Evolutionary conservation across 495 filamentous ascomycete genomes (phyloP).

Genomic region (Trichocladium antarcticum): DNA sequence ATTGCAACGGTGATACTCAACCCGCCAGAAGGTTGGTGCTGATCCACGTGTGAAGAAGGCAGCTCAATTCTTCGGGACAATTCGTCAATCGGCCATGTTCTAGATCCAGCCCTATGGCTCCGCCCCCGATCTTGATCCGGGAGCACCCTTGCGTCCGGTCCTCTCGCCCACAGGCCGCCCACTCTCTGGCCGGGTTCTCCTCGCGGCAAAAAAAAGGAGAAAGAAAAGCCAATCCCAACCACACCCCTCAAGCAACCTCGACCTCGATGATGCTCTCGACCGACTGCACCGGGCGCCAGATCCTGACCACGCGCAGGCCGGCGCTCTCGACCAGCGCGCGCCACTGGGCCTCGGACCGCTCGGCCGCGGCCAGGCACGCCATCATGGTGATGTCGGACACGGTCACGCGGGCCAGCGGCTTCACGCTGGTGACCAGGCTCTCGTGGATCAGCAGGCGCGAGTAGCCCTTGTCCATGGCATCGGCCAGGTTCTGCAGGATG

Average conservation of each 20-base stretch:
- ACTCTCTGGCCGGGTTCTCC: no score
- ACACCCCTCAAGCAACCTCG: constrained; percentile 14
- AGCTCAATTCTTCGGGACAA: no score
- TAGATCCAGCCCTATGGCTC: no score
- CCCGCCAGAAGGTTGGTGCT: no score
- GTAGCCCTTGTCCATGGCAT: constrained; percentile 40
- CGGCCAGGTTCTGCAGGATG: constrained; percentile 30
- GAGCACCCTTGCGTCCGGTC: no score
- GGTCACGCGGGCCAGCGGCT: constrained; percentile 36
- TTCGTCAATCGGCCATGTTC: no score
- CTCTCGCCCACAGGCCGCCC: no score
- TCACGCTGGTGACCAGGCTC: constrained; percentile 37
- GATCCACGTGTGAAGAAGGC: no score
- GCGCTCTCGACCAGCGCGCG: constrained; percentile 19
- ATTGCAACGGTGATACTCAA: no score
- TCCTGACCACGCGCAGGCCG: constrained; percentile 34
- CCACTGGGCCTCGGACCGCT: constrained; percentile 29
- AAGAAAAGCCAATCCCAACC: no score
- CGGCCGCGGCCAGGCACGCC: constrained; percentile 20
- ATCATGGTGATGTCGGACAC: constrained; percentile 30
- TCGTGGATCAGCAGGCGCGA: constrained; percentile 43
- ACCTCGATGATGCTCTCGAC: constrained; percentile 37
- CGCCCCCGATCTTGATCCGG: no score
- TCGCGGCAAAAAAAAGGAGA: no score
- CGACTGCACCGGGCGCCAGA: constrained; percentile 29